Base-by-base conservation (phyloP, 2,329 filamentous ascomycete genomes). In the Cladophialophora immunda region DNA sequence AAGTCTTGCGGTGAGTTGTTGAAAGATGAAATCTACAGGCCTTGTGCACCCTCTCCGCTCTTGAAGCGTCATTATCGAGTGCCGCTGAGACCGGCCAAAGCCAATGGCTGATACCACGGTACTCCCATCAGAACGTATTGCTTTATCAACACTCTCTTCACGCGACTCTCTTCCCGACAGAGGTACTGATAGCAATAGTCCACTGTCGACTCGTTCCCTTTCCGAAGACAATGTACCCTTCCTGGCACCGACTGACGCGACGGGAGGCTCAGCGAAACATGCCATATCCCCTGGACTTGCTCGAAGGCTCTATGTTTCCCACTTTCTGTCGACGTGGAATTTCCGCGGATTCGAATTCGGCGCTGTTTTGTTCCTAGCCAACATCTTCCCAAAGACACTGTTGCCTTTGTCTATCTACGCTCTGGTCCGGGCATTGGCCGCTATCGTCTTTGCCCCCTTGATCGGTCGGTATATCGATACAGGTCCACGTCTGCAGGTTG, bases 381-480 rank as follows among this genome's bases (percentile, higher is more conserved):
- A 81, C 0, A 82, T 86, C 54, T 89, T 82, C 70, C 85, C 85
- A 0, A 78, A 81, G 0, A 91, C 89, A 0, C 79, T 93, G 25
- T 81, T 90, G 25, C 89, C 87, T 38, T 83, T 89, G 64, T 92
- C 90, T 0, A 78, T 89, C n/a, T 93, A 92, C 73, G 90, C 90
- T 0, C 78, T 92, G 6, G 80, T 84, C 4, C 85, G 90, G 25
- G 83, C 86, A 5, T 77, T 82, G 0, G 81, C 87, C 0, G 88
- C 88, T 0, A 84, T 90, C 3, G 30, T 87, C 0, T 78, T 91
- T 6, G 85, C 89, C 0, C 73, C 71, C 0, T 82, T 85, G 0
- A 81, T 89, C 34, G 78, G 85, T 4, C 68, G 79, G 2, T 87
- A 86, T 0, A 88, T 59, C 11, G 57, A 45, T 59, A 59, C 27